These are phyloP conservation scores for Hypericum androsaemum DNA, from an alignment of 345 rosid genomes.

Conservation along the genomic window DNA sequence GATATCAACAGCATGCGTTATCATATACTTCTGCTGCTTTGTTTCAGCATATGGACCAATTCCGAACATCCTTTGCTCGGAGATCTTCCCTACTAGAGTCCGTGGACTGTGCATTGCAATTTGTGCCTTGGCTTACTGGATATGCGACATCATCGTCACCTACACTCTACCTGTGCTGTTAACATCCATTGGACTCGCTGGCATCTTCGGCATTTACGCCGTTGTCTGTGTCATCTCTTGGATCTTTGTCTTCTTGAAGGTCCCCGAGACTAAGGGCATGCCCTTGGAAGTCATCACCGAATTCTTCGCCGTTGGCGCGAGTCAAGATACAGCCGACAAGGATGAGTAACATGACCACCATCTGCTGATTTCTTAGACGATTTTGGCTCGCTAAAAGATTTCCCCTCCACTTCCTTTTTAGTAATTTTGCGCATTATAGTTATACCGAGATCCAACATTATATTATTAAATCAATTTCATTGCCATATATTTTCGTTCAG, in stretches of 20 bases:
- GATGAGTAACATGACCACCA: constrained; percentile 14
- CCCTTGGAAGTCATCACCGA: constrained; percentile 96
- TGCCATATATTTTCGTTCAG: no score
- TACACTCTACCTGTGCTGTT: constrained; percentile 87
- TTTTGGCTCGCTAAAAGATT: no score
- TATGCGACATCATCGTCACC: constrained; percentile 73
- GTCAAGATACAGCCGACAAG: constrained; percentile 39
- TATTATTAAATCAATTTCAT: no score
- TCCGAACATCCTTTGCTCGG: constrained; percentile 93
- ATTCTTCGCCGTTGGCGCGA: constrained; percentile 88
- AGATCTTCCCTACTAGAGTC: constrained; percentile 94
- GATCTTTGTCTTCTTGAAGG: constrained; percentile 80
- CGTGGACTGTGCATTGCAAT: constrained; percentile 97
- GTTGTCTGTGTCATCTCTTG: constrained; percentile 68
- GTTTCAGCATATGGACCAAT: constrained; percentile 83
- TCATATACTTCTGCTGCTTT: constrained; percentile 83
- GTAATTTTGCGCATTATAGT: no score
- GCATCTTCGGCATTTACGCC: constrained; percentile 67
- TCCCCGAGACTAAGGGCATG: constrained; percentile 98
- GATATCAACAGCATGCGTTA: constrained; percentile 66
- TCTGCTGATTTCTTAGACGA: neutral
- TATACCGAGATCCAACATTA: no score
- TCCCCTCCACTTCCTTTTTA: no score
- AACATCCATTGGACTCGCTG: constrained; percentile 61
- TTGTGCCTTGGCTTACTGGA: constrained; percentile 83